Percentiles rank a stretch among this genome's conserved stretches.
phyloP scores from a whole-genome alignment of 768 basidiomycete genomes.

The Hypholoma fasciculare region DNA sequence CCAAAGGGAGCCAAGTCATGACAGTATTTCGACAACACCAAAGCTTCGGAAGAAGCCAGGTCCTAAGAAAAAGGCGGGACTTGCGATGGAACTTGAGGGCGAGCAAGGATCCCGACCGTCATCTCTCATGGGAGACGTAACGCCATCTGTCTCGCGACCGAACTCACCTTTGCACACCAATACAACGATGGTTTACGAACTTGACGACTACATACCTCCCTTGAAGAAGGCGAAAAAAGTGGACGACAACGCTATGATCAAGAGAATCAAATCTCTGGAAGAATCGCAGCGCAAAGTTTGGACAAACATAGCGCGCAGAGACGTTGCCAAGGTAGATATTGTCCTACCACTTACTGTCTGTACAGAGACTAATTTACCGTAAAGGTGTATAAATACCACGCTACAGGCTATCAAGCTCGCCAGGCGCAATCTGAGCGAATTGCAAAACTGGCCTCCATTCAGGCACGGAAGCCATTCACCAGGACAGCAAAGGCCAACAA shows the following conservation, averaged over 20 bases:
- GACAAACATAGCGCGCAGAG: slow-evolving; percentile 83
- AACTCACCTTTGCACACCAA: slow-evolving; percentile 61
- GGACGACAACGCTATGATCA: slow-evolving; percentile 69
- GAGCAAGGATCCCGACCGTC: slow-evolving; percentile 52
- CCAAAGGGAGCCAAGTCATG: slow-evolving; percentile 57
- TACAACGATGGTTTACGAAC: slow-evolving; percentile 67
- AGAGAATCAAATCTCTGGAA: slow-evolving; percentile 75
- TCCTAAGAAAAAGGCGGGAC: slow-evolving; percentile 56
- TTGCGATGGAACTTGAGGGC: slow-evolving; percentile 51
- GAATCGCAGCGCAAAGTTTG: slow-evolving; percentile 88
- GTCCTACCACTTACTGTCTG: neutral
- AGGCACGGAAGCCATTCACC: slow-evolving; percentile 74
- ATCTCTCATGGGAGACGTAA: slow-evolving; percentile 66
- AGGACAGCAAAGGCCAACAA: slow-evolving; percentile 78
- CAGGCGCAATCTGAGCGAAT: slow-evolving; percentile 75
- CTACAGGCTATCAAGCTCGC: slow-evolving; percentile 63
- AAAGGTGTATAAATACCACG: slow-evolving; percentile 81
- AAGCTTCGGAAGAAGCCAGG: slow-evolving; percentile 59
- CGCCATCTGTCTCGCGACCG: slow-evolving; percentile 70
- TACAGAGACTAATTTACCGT: slow-evolving; percentile 1
- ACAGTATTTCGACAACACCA: slow-evolving; percentile 53
- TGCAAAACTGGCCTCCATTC: slow-evolving; percentile 70
- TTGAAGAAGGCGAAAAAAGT: slow-evolving; percentile 77
- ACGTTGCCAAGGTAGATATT: slow-evolving; percentile 71
- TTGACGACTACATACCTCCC: slow-evolving; percentile 69